Evolutionary conservation across 1,284 basidiomycete genomes (phyloP), one percentile per base, ranked within the genome.

Genomic region (Irpex lacteus): DNA sequence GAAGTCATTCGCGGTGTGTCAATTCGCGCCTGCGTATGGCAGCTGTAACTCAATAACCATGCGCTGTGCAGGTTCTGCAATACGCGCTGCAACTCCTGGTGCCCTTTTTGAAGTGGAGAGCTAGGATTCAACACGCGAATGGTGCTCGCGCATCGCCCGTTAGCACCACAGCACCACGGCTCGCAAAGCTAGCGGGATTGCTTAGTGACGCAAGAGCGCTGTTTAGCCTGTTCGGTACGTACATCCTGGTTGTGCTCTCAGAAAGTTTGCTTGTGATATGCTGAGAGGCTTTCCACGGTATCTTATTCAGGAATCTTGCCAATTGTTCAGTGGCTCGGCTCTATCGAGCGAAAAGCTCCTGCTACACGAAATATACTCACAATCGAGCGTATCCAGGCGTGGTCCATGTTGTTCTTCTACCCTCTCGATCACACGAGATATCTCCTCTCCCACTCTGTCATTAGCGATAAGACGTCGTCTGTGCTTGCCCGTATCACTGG

Each of bases 371-470:
- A 80, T 52, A 80, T 92, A 21, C 85, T 87, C 61, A 91, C 85
- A 7, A 90, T 95, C 58, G 91, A 95, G 71, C 87, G 91, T 32
- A 77, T 93, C 7, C 92, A 95, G 73, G 91, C 88, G 18, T 92
- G 91, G 88, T 86, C 89, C 0, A 94, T 95, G 92, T 78, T 95
- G 18, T 82, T 80, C 1, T 95, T 91, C 78, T 95, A 91, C 71
- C 92, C 91, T 1, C 80, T 95, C 60, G 92, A 95, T 71, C 91
- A 94, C 70, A 74, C 91, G 37, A 89, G 84, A 70, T 94, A 91
- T 72, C 80, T 95, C 63, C 76, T 82, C 32, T 79, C 84, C 1
- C 86, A 91, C 70, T 80, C 82, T 18, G 77, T 94, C 60, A 82
- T 93, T 60, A 86, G 89, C 4, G 68, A 82, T 2, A 77, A 80